phyloP scores from a whole-genome alignment of 257 asterid genomes.

The Przewalskia tangutica region DNA sequence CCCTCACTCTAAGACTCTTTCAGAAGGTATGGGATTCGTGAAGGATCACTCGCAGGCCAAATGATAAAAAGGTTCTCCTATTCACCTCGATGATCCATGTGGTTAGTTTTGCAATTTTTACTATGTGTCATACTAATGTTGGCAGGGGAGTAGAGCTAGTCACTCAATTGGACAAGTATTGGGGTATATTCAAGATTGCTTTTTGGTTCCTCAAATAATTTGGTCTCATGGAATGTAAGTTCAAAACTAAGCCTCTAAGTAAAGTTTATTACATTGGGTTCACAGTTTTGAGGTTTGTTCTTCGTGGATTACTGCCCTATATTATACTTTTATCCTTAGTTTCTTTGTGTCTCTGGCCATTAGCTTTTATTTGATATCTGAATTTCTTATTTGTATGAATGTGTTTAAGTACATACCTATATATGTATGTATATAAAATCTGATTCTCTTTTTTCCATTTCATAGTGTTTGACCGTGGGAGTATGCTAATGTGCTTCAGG shows the following conservation, averaged over 20 bases:
- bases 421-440: too few species aligned
- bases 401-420: too few species aligned
- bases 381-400: too few species aligned
- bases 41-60: not conserved
- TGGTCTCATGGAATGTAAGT: not conserved
- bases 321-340: too few species aligned
- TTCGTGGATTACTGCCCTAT: not conserved
- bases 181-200: not conserved
- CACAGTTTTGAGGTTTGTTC: conserved; percentile 4
- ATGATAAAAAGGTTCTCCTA: conserved; percentile 2
- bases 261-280: conserved; percentile 13
- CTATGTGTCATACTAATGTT: not conserved
- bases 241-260: not conserved
- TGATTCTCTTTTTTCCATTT: too few species aligned
- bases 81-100: not conserved
- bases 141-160: not conserved
- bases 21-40: conserved; percentile 8
- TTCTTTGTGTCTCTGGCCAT: too few species aligned
- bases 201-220: not conserved
- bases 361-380: too few species aligned
- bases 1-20: conserved; percentile 1
- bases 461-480: too few species aligned
- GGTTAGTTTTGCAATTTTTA: not conserved
- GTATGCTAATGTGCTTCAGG: too few species aligned
- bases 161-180: not conserved